A percentile compares a stretch with the other conserved stretches of the same genome.
phyloP scores from a whole-genome alignment of 2,329 filamentous ascomycete species.

The Beauveria medogensis region DNA sequence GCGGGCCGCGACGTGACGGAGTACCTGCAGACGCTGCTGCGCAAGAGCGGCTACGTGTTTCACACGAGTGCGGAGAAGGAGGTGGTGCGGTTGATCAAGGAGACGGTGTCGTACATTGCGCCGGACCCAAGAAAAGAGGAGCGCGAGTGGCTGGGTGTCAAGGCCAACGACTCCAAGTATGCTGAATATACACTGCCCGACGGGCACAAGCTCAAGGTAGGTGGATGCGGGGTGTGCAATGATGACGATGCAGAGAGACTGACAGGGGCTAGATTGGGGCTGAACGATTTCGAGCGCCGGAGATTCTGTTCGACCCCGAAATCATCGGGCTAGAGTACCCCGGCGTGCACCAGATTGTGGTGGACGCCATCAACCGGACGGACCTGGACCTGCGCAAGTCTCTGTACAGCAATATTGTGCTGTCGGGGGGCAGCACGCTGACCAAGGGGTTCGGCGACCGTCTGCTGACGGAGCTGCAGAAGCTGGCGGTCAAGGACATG shows the following conservation, averaged over 20 bases:
- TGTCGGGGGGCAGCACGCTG: constrained; percentile 90
- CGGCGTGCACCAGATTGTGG: constrained; percentile 94
- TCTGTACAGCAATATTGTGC: constrained; percentile 91
- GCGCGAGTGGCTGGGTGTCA: constrained; percentile 84
- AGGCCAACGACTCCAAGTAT: constrained; percentile 67
- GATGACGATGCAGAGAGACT: constrained; percentile 7
- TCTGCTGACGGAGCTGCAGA: constrained; percentile 83
- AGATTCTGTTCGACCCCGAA: constrained; percentile 96
- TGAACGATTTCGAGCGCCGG: constrained; percentile 89
- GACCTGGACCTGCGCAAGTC: constrained; percentile 93
- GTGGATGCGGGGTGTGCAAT: constrained; percentile 1
- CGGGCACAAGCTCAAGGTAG: constrained; percentile 83
- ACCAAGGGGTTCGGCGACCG: constrained; percentile 96
- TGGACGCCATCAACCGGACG: constrained; percentile 89
- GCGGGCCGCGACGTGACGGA: constrained; percentile 95
- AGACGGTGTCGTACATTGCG: constrained; percentile 86
- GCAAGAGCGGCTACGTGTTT: constrained; percentile 90
- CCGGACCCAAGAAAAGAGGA: constrained; percentile 88
- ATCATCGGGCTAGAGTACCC: constrained; percentile 95
- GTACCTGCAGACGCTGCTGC: constrained; percentile 79
- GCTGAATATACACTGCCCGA: constrained; percentile 88
- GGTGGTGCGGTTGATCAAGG: constrained; percentile 95
- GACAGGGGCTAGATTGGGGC: constrained; percentile 60
- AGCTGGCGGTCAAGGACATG: constrained; percentile 96
- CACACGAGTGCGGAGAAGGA: constrained; percentile 99